Percentiles rank a stretch among this genome's conserved stretches.
Evolutionary conservation across 208 protist species (phyloP).

Genomic region (Acanthamoeba healyi): DNA sequence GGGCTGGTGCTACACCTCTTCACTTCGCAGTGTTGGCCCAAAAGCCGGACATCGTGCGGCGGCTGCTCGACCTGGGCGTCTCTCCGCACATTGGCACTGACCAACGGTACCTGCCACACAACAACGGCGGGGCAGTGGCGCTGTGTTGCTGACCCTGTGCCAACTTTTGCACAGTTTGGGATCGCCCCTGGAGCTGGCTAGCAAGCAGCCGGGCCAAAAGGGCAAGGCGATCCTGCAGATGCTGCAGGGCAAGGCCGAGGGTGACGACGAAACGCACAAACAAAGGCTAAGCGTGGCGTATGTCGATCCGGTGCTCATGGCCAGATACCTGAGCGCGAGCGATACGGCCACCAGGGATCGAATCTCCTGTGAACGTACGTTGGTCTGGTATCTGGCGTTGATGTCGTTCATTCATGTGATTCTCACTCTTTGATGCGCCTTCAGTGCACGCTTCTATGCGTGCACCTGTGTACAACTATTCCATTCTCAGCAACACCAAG

Average conservation of each 20-base stretch:
- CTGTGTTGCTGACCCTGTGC: too few relatives aligned
- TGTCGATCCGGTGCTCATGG: not conserved
- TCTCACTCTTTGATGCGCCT: too few relatives aligned
- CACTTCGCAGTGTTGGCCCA: conserved; percentile 11
- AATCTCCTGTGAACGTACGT: not conserved
- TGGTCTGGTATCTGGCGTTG: too few relatives aligned
- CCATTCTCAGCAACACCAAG: not conserved
- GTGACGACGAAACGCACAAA: not conserved
- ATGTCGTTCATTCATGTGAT: too few relatives aligned
- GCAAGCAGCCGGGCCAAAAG: conserved; percentile 23
- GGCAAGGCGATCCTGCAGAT: conserved; percentile 11
- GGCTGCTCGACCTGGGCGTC: not conserved
- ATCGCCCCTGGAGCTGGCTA: conserved; percentile 1
- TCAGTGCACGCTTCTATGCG: not conserved
- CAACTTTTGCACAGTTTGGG: not conserved
- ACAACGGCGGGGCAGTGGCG: too few relatives aligned
- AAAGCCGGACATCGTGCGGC: conserved; percentile 3
- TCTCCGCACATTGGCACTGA: conserved; percentile 15
- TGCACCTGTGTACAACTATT: not conserved
- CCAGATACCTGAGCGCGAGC: not conserved
- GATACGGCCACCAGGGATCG: not conserved
- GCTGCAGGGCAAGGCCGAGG: not conserved
- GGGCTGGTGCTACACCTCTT: not conserved
- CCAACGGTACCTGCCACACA: too few relatives aligned
- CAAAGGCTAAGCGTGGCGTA: not conserved